These are phyloP conservation scores for Musa itinerans DNA, from an alignment of 176 grass and related monocot species.

Conservation along the genomic window DNA sequence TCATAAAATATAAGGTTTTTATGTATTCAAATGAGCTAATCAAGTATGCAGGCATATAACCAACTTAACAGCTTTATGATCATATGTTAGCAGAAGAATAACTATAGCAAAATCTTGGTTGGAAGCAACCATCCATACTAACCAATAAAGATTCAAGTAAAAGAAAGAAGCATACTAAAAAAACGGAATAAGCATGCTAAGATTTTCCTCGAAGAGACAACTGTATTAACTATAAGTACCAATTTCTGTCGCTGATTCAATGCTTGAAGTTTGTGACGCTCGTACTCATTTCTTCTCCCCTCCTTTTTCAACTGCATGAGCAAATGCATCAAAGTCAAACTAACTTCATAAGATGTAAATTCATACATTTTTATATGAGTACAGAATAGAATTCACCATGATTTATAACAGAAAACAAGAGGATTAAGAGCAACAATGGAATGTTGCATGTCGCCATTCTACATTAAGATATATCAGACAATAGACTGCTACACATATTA, in stretches of 20 bases:
- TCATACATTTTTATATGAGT: neutral
- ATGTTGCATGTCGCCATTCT: neutral
- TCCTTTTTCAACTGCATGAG: conserved; percentile 73
- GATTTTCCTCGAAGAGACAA: neutral
- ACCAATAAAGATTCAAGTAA: neutral
- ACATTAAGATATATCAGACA: neutral
- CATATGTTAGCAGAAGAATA: too few relatives aligned
- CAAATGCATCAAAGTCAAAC: conserved; percentile 8
- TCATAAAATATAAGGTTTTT: too few relatives aligned
- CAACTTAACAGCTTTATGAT: too few relatives aligned
- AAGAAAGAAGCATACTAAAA: neutral
- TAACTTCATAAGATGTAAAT: neutral
- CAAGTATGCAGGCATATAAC: too few relatives aligned
- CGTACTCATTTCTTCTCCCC: conserved; percentile 96
- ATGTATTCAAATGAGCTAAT: too few relatives aligned
- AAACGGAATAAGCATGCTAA: neutral
- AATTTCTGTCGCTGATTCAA: conserved; percentile 94
- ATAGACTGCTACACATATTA: neutral
- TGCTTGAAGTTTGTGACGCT: conserved; percentile 97
- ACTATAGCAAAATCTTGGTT: too few relatives aligned
- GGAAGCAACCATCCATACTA: too few relatives aligned
- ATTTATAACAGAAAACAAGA: neutral
- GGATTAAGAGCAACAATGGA: neutral
- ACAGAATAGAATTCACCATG: neutral
- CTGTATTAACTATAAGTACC: conserved; percentile 24